Percentiles rank a stretch among this genome's conserved stretches.
Conservation (phyloP, 371 early-diverging fungal species). For the Syncephalastrum monosporum region DNA sequence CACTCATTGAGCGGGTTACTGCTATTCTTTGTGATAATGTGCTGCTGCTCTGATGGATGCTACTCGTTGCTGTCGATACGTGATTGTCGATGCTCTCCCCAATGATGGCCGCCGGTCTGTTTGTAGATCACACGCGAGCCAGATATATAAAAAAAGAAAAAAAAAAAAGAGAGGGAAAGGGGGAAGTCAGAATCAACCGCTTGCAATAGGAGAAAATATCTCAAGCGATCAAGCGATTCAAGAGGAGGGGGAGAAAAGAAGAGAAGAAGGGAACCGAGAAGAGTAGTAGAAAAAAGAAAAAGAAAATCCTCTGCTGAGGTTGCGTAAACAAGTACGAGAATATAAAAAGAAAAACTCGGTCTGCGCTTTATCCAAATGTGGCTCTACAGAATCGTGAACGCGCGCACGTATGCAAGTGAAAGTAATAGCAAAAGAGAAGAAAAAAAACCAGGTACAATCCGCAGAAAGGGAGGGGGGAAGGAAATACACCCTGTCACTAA, state of each 20-base stretch:
- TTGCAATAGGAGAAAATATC: background rate
- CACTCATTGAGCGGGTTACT: conserved; percentile 1
- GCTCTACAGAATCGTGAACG: no score
- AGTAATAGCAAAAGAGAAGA: no score
- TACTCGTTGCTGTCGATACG: no score
- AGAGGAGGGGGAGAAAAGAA: conserved; percentile 3
- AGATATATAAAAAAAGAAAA: background rate
- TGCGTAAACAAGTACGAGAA: no score
- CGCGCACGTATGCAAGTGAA: no score
- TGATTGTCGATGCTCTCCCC: background rate
- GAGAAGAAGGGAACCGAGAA: conserved; percentile 1
- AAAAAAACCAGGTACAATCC: no score
- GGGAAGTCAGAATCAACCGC: background rate
- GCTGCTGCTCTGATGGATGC: background rate
- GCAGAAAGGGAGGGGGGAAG: no score
- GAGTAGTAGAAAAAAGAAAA: conserved; percentile 1
- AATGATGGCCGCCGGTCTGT: background rate
- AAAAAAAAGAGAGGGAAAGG: background rate
- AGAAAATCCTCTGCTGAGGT: background rate
- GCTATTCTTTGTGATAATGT: no score
- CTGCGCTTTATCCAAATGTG: no score
- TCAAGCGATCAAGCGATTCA: background rate
- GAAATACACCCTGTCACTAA: no score
- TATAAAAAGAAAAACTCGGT: no score
- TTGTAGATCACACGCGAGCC: no score